phyloP scores from a whole-genome alignment of 2,329 filamentous ascomycete genomes.

The Talaromyces amestolkiae region DNA sequence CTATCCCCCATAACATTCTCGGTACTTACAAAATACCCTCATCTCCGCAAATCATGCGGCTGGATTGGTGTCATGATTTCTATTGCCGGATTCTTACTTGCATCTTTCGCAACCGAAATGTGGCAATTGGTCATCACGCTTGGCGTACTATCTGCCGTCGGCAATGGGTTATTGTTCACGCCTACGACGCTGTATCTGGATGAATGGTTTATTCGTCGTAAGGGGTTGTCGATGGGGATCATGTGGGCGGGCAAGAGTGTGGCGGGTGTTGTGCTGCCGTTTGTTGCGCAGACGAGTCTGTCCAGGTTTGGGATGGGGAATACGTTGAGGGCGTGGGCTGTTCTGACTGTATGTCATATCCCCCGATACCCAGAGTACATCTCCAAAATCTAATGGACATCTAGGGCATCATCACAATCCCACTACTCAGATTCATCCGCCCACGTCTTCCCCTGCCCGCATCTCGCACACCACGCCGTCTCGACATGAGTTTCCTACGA shows the following conservation, averaged over 20 bases:
- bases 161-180: slow-evolving; percentile 48
- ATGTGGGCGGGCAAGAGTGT: slow-evolving; percentile 40
- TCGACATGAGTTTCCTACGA: slow-evolving; percentile 39
- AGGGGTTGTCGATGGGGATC: slow-evolving; percentile 51
- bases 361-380: background rate
- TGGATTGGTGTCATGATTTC: slow-evolving; percentile 37
- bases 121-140: slow-evolving; percentile 32
- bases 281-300: slow-evolving; percentile 5
- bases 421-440: background rate
- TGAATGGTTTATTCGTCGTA: slow-evolving; percentile 51
- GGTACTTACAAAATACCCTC: slow-evolving; percentile 34
- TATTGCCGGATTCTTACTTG: slow-evolving; percentile 31
- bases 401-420: background rate
- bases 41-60: slow-evolving; percentile 29
- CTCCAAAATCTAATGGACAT: background rate
- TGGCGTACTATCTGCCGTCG: slow-evolving; percentile 42
- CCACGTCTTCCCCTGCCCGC: background rate
- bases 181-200: slow-evolving; percentile 50
- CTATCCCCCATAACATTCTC: background rate
- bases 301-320: slow-evolving; percentile 33
- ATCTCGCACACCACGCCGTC: slow-evolving; percentile 24
- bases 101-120: slow-evolving; percentile 41
- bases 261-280: slow-evolving; percentile 29
- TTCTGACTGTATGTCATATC: slow-evolving; percentile 23
- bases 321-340: slow-evolving; percentile 45